Conservation (phyloP, 2,329 filamentous ascomycete species). For the Fusarium newnesense region DNA sequence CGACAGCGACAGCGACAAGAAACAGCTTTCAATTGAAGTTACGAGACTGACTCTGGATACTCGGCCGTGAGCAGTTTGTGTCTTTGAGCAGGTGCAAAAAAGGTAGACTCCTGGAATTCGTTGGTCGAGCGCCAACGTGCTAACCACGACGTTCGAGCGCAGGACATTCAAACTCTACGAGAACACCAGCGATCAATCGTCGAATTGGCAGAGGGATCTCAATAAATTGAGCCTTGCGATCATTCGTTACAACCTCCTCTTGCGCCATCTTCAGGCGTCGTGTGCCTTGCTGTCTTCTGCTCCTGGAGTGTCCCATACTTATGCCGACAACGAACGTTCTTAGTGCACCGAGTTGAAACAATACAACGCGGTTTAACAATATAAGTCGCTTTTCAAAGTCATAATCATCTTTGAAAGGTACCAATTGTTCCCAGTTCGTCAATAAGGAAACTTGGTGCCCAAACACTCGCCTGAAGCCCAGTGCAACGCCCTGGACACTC, state of each 20-base stretch:
- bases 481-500: neutral
- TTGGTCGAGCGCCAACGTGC: neutral
- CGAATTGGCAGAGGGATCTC: accelerated
- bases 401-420: accelerated
- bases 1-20: too few relatives aligned
- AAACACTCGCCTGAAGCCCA: neutral
- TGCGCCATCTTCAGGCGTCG: neutral
- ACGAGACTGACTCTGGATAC: accelerated
- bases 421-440: accelerated
- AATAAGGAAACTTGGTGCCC: neutral
- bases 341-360: neutral
- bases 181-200: neutral
- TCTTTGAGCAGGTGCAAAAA: neutral
- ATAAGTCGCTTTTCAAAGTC: accelerated
- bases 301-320: neutral
- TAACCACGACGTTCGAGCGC: neutral
- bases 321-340: neutral
- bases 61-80: neutral
- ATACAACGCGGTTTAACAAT: neutral
- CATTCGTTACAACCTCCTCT: accelerated
- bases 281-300: neutral
- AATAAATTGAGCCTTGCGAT: accelerated
- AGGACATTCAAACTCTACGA: neutral
- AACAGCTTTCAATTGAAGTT: neutral
- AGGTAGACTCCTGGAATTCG: neutral